A percentile compares a stretch with the other conserved stretches of the same genome.
phyloP scores from a whole-genome alignment of 495 filamentous ascomycete genomes.

The Tuber aestivum region DNA sequence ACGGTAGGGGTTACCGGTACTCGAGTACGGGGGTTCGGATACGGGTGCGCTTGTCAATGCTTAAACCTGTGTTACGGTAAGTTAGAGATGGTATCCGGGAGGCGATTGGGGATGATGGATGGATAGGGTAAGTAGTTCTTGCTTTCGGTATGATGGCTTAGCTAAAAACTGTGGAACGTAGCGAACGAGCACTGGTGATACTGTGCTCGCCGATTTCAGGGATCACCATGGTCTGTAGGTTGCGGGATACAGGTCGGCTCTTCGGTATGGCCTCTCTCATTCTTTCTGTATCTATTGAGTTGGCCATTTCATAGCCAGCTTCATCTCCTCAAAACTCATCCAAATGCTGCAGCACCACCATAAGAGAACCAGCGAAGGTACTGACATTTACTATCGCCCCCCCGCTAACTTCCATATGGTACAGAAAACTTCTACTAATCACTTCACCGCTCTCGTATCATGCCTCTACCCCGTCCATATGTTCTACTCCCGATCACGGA shows the following conservation, averaged over 20 bases:
- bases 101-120: neutral
- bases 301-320: neutral
- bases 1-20: neutral
- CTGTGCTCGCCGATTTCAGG: neutral
- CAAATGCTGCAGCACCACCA: neutral
- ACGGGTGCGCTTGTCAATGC: neutral
- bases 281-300: neutral
- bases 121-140: neutral
- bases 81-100: too few relatives aligned
- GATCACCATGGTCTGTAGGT: neutral
- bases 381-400: neutral
- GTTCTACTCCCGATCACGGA: neutral
- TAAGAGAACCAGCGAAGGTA: neutral
- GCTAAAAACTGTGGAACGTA: neutral
- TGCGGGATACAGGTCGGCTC: neutral
- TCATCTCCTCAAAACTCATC: neutral
- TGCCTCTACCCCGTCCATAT: neutral
- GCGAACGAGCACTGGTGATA: too few relatives aligned
- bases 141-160: neutral
- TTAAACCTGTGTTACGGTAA: neutral
- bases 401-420: neutral
- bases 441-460: neutral
- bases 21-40: neutral
- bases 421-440: neutral
- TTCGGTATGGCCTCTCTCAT: neutral